phyloP scores from a whole-genome alignment of 2,329 filamentous ascomycete species.

The Mycosphaerella arachidis region DNA sequence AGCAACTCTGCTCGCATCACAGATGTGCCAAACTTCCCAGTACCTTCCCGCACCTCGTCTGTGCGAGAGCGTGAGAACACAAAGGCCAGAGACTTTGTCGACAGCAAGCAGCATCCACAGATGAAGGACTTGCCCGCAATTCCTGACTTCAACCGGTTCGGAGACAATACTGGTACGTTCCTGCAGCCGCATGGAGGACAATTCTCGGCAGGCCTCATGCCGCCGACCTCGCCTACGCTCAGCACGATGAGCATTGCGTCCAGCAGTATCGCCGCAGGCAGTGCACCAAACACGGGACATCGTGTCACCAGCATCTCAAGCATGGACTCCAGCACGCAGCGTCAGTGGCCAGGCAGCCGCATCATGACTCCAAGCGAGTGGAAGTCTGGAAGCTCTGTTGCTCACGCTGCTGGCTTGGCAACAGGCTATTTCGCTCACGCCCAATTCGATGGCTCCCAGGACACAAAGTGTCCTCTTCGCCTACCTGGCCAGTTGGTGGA shows the following conservation, averaged over 20 bases:
- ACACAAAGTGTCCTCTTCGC: constrained; percentile 6
- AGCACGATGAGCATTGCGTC: constrained; percentile 18
- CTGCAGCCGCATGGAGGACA: neutral
- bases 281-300: constrained; percentile 13
- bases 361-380: constrained; percentile 34
- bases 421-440: constrained; percentile 31
- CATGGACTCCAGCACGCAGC: constrained; percentile 26
- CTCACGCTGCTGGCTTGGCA: constrained; percentile 30
- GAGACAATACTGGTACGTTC: neutral
- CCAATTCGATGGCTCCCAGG: constrained; percentile 32
- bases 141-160: neutral
- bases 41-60: constrained; percentile 23
- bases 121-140: neutral
- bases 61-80: neutral
- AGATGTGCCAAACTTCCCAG: constrained; percentile 5
- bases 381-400: constrained; percentile 30
- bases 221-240: constrained; percentile 12
- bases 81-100: neutral
- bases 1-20: neutral
- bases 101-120: neutral
- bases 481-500: constrained; percentile 12
- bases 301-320: constrained; percentile 28
- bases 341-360: constrained; percentile 22
- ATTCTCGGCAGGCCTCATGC: neutral
- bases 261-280: constrained; percentile 16